Conservation (phyloP, 2,329 filamentous ascomycete species). For the Exophiala sp. region DNA sequence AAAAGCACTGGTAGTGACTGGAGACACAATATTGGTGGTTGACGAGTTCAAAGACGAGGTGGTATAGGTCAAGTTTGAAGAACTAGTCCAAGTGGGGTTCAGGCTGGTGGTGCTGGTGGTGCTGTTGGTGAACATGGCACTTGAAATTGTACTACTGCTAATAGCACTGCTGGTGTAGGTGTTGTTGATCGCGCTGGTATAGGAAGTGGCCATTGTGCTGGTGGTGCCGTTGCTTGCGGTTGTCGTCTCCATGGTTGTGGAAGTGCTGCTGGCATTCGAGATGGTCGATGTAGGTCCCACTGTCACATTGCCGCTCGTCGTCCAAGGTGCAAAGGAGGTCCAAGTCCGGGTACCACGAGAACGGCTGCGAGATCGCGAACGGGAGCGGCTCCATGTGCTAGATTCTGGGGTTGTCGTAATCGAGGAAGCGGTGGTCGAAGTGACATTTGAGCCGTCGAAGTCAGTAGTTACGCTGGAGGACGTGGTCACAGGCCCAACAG, state of each 20-base stretch:
- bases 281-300: constrained; percentile 3
- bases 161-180: background rate
- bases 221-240: background rate
- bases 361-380: background rate
- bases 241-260: background rate
- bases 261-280: constrained; percentile 3
- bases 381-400: background rate
- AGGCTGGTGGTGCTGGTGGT: background rate
- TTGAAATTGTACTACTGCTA: background rate
- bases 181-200: background rate
- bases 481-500: background rate
- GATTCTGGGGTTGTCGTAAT: background rate
- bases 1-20: constrained; percentile 4
- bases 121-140: background rate
- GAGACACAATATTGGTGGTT: background rate
- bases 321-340: too few species aligned
- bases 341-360: too few species aligned
- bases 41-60: background rate
- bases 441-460: background rate
- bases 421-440: background rate
- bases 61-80: background rate
- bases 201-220: background rate
- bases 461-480: background rate
- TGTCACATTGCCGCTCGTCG: background rate
- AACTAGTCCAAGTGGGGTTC: background rate